phyloP scores from a whole-genome alignment of 805 yeast species.

The Starmerella bombicola region DNA sequence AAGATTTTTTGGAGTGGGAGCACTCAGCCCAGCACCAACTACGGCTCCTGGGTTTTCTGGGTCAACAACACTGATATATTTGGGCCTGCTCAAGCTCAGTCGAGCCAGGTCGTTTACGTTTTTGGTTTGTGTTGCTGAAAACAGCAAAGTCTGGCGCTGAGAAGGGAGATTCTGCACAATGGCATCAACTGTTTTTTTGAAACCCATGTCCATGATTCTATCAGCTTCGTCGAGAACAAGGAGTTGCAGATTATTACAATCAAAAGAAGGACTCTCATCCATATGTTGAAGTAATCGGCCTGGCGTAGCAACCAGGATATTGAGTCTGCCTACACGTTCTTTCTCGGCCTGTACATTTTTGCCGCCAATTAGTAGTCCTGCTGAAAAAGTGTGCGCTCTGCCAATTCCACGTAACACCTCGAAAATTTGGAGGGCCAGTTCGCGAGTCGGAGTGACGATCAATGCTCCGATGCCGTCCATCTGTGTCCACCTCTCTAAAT shows the following conservation, averaged over 20 bases:
- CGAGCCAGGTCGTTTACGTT: conserved; percentile 73
- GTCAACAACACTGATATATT: conserved; percentile 40
- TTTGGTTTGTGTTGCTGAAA: conserved; percentile 84
- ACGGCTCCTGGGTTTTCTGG: conserved; percentile 14
- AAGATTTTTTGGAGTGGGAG: conserved; percentile 66
- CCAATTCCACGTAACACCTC: conserved; percentile 80
- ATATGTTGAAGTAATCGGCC: conserved; percentile 82
- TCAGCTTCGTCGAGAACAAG: conserved; percentile 86
- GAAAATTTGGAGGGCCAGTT: conserved; percentile 78
- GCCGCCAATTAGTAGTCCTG: conserved; percentile 89
- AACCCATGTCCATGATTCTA: conserved; percentile 87
- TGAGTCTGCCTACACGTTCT: conserved; percentile 66
- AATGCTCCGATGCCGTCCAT: conserved; percentile 81
- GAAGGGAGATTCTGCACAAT: conserved; percentile 68
- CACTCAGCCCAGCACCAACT: conserved; percentile 12
- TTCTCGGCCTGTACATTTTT: conserved; percentile 72
- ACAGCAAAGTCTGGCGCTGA: conserved; percentile 68
- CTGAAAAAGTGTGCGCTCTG: conserved; percentile 58
- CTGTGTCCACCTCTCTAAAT: conserved; percentile 62
- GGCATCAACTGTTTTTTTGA: conserved; percentile 67
- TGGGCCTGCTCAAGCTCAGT: conserved; percentile 53
- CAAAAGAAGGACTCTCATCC: conserved; percentile 78
- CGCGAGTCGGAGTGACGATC: conserved; percentile 85
- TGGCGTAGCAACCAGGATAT: conserved; percentile 81
- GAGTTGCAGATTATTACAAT: conserved; percentile 59